Percentiles rank a stretch among this genome's conserved stretches.
These are phyloP conservation scores for Vicia sativa DNA, from an alignment of 306 rosid species.

Conservation along the genomic window DNA sequence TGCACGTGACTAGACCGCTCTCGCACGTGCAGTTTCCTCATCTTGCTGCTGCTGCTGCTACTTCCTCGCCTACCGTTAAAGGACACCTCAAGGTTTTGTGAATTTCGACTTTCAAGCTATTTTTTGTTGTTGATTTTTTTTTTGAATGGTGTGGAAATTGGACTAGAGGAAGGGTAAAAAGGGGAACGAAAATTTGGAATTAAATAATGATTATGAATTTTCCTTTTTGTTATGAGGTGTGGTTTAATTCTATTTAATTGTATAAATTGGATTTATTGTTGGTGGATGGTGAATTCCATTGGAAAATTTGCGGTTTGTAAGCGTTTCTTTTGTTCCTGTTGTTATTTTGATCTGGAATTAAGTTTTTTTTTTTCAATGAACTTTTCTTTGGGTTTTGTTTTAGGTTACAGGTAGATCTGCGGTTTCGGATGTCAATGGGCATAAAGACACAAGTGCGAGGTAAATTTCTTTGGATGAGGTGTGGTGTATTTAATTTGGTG, in stretches of 20 bases:
- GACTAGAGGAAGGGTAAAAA: background rate
- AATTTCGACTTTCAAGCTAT: background rate
- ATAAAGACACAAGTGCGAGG: slow-evolving; percentile 63
- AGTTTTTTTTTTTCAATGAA: background rate
- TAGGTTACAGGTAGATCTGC: slow-evolving; percentile 60
- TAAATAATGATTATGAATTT: slow-evolving; percentile 14
- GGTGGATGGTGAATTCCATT: background rate
- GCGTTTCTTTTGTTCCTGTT: slow-evolving; percentile 1
- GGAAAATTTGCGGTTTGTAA: slow-evolving; percentile 5
- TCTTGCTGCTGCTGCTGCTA: slow-evolving; percentile 39
- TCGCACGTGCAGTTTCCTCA: slow-evolving; percentile 47
- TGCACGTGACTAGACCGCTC: slow-evolving; percentile 51
- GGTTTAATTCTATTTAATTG: background rate
- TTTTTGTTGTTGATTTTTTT: background rate
- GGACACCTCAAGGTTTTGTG: slow-evolving; percentile 50
- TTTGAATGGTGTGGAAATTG: slow-evolving; percentile 9
- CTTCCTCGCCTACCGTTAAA: slow-evolving; percentile 40
- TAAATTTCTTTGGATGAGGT: slow-evolving; percentile 33
- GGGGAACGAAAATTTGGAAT: background rate
- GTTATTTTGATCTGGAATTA: background rate
- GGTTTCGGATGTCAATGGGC: slow-evolving; percentile 57
- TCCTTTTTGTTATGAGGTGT: background rate
- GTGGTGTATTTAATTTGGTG: background rate
- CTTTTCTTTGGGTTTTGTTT: slow-evolving; percentile 10
- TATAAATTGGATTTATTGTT: background rate